A percentile compares a stretch with the other conserved stretches of the same genome.
These are phyloP conservation scores for Furculomyces boomerangus DNA, from an alignment of 371 early-diverging fungal species.

Conservation along the genomic window DNA sequence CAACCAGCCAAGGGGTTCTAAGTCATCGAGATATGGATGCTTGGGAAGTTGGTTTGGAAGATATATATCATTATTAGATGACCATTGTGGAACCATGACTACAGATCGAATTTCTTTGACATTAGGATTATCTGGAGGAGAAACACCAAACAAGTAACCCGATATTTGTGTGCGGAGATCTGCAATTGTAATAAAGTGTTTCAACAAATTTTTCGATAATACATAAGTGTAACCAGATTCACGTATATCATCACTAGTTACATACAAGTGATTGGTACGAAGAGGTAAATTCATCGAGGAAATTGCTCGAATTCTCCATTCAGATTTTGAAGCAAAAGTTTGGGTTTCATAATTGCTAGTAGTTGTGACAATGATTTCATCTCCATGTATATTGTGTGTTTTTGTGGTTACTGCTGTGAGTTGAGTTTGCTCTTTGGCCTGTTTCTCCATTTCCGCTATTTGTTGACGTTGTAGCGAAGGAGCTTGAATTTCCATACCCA, in stretches of 20 bases:
- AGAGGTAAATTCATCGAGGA: slow-evolving; percentile 84
- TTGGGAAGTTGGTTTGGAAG: slow-evolving; percentile 75
- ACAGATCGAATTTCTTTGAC: slow-evolving; percentile 91
- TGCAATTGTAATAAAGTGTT: slow-evolving; percentile 84
- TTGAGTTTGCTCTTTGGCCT: slow-evolving; percentile 68
- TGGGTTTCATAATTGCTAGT: slow-evolving; percentile 93
- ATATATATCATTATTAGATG: slow-evolving; percentile 83
- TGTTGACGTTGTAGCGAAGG: slow-evolving; percentile 94
- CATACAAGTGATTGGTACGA: slow-evolving; percentile 91
- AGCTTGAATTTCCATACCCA: slow-evolving; percentile 97
- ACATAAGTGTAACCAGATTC: slow-evolving; percentile 82
- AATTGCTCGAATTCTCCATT: slow-evolving; percentile 95
- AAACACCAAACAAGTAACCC: slow-evolving; percentile 87
- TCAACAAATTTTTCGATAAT: slow-evolving; percentile 90
- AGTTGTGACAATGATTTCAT: slow-evolving; percentile 94
- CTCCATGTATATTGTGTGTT: slow-evolving; percentile 93
- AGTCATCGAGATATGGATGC: slow-evolving; percentile 72
- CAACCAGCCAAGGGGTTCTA: slow-evolving; percentile 96
- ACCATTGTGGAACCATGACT: slow-evolving; percentile 95
- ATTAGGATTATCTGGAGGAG: slow-evolving; percentile 73
- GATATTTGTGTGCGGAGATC: slow-evolving; percentile 91
- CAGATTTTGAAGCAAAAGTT: slow-evolving; percentile 94
- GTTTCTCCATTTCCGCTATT: slow-evolving; percentile 93
- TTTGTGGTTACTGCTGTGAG: slow-evolving; percentile 90
- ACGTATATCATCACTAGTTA: slow-evolving; percentile 83